Evolutionary conservation across 768 basidiomycete genomes (phyloP).

Genomic region (Ephemerocybe angulata): DNA sequence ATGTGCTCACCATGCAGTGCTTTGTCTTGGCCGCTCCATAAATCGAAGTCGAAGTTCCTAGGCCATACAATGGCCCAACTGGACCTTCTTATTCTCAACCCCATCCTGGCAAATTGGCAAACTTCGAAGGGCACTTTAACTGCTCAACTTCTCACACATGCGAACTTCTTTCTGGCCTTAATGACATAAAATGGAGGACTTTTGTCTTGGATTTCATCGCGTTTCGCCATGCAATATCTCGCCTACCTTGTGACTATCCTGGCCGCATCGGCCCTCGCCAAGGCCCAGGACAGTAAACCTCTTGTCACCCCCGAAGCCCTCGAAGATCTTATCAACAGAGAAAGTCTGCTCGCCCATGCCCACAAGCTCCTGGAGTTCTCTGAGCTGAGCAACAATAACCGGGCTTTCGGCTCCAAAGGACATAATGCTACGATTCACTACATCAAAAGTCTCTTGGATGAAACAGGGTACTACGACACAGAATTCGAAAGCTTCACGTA

Average conservation of each 20-base stretch:
- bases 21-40: not conserved
- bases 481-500: constrained; percentile 25
- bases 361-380: constrained; percentile 24
- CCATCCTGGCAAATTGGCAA: too few relatives aligned
- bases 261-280: too few relatives aligned
- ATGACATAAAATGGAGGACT: too few relatives aligned
- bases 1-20: not conserved
- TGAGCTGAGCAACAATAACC: constrained; percentile 21
- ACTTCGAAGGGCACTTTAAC: too few relatives aligned
- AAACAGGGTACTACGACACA: constrained; percentile 25
- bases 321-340: constrained; percentile 11
- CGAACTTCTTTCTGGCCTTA: too few relatives aligned
- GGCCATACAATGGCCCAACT: too few relatives aligned
- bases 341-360: constrained; percentile 24
- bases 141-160: too few relatives aligned
- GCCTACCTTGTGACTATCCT: too few relatives aligned
- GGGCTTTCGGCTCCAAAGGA: constrained; percentile 26
- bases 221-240: not conserved
- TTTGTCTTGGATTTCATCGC: not conserved
- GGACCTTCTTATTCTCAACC: too few relatives aligned
- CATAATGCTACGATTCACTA: constrained; percentile 28
- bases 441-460: constrained; percentile 24
- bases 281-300: constrained; percentile 10
- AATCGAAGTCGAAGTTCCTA: too few relatives aligned
- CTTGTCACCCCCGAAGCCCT: constrained; percentile 10